Percentiles rank a stretch among this genome's conserved stretches.
These are phyloP conservation scores for Scheffersomyces lignosus DNA, from an alignment of 805 yeast species.

Conservation along the genomic window DNA sequence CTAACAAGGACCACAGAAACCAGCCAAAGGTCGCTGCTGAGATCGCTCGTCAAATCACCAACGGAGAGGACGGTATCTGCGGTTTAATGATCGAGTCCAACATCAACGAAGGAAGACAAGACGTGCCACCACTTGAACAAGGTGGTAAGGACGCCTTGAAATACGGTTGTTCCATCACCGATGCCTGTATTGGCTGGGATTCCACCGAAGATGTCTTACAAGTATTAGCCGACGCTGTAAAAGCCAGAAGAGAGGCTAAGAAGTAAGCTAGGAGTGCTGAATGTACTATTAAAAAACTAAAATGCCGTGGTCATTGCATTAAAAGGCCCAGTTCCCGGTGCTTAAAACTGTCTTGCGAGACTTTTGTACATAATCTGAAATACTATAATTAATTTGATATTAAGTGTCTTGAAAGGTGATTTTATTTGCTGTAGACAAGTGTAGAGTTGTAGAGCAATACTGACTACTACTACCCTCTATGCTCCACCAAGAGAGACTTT, in stretches of 20 bases:
- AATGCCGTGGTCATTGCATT: no score
- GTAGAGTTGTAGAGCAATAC: no score
- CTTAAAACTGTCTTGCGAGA: no score
- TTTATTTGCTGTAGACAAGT: no score
- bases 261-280: no score
- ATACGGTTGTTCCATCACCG: slow-evolving; percentile 96
- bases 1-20: slow-evolving; percentile 84
- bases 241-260: slow-evolving; percentile 58
- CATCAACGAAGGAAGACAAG: slow-evolving; percentile 89
- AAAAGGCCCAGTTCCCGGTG: no score
- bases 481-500: no score
- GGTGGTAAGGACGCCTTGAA: slow-evolving; percentile 72
- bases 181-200: slow-evolving; percentile 94
- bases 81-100: slow-evolving; percentile 98
- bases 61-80: slow-evolving; percentile 75
- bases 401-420: no score
- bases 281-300: no score
- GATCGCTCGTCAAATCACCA: slow-evolving; percentile 74
- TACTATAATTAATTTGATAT: no score
- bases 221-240: slow-evolving; percentile 75
- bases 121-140: slow-evolving; percentile 65
- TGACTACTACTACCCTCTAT: no score
- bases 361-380: no score
- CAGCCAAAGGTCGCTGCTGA: slow-evolving; percentile 86
- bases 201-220: slow-evolving; percentile 72